Evolutionary conservation across 352 stramenopile genomes (phyloP), one percentile per base, ranked within the genome.

Genomic region (Pythium chondricola): DNA sequence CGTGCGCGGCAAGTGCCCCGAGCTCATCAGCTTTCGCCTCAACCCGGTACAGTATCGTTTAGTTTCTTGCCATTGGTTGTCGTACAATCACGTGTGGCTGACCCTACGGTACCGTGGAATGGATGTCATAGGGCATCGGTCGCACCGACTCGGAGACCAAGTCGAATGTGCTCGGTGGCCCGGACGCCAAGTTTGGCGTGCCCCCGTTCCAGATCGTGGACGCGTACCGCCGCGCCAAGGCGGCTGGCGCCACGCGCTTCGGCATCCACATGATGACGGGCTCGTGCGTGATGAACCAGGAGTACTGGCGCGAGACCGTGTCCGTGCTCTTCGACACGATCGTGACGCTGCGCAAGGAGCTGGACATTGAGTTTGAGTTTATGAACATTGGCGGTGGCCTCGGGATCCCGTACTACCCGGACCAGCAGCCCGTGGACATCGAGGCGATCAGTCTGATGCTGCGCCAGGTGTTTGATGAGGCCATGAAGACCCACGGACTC

Each of bases 261-360:
- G 85, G 85, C 41, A 93, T 95, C 48, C 85, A 95, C 71, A 95
- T 95, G 84, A 95, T 95, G 85, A 95, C 85, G 18, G 85, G 85
- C 25, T 93, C 79, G 29, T 95, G 84, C 43, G 84, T 95, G 32
- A 86, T 95, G 63, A 83, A 91, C 55, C 79, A 94, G 54, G 70
- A 75, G 11, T 95, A 95, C 69, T 95, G 84, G 84, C 84, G 80
- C 40, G 82, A 95, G 44, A 95, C 84, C 2, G 80, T 95, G 29
- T 77, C 76, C 31, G 67, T 87, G 43, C 72, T 95, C 32, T 86
- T 94, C 48, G 63, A 88, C 43, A 92, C 81, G 40, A 88, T 95
- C 33, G 65, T 85, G 47, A 57, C 72, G 63, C 63, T 95, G 20
- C 73, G 82, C 48, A 74, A 77, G 43, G 74, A 91, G 61, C 74